These are phyloP conservation scores for Trametopsis cervina DNA, from an alignment of 768 basidiomycete genomes.

Conservation along the genomic window DNA sequence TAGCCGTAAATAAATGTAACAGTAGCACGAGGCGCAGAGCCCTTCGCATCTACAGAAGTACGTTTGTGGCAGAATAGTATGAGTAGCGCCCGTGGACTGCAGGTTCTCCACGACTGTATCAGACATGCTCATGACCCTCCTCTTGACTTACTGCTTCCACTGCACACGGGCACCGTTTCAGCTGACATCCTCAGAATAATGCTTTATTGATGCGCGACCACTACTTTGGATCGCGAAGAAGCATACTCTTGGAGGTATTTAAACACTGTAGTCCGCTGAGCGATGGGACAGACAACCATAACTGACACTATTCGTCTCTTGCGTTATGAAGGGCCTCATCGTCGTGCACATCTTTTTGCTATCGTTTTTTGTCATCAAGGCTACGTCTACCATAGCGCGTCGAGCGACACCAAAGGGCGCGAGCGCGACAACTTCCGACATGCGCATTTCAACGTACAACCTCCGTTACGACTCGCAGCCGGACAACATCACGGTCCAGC, in stretches of 20 bases:
- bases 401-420: background rate
- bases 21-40: too few species aligned
- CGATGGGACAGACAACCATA: background rate
- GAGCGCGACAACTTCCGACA: background rate
- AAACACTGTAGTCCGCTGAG: background rate
- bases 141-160: too few species aligned
- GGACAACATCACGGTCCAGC: conserved; percentile 41
- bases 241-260: conserved; percentile 10
- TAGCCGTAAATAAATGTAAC: too few species aligned
- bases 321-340: conserved; percentile 10
- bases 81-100: too few species aligned
- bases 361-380: conserved; percentile 9
- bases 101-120: too few species aligned
- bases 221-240: background rate
- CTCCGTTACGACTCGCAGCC: conserved; percentile 47
- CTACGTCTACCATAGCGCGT: background rate
- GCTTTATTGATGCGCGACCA: background rate
- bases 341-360: conserved; percentile 4
- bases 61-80: too few species aligned
- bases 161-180: too few species aligned
- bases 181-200: too few species aligned
- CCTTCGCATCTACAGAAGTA: too few species aligned
- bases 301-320: background rate
- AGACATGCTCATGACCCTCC: too few species aligned
- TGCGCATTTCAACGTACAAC: conserved; percentile 42